These are phyloP conservation scores for Penicillium sclerotigenum DNA, from an alignment of 2,329 filamentous ascomycete genomes.

Conservation along the genomic window DNA sequence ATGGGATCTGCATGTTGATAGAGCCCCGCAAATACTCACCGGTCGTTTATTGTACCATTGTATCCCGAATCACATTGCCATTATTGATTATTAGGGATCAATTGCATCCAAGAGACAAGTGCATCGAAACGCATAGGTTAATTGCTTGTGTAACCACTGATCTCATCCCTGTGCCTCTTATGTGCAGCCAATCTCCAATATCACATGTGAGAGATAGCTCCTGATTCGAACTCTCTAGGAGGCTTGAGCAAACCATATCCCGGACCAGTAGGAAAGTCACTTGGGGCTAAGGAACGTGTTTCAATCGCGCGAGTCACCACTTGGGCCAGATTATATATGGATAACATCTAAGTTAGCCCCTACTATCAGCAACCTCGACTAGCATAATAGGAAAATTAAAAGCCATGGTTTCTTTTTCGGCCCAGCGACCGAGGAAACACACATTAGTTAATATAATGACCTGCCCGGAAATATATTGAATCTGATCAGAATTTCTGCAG, in stretches of 20 bases:
- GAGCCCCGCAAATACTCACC: constrained; percentile 11
- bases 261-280: background rate
- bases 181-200: background rate
- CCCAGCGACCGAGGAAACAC: background rate
- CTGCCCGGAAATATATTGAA: background rate
- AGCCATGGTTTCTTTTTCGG: background rate
- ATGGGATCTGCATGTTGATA: background rate
- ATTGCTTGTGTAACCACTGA: background rate
- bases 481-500: background rate
- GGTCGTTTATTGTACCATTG: constrained; percentile 9
- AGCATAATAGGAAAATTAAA: background rate
- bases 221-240: background rate
- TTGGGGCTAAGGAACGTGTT: background rate
- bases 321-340: background rate
- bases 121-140: background rate
- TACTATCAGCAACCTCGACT: background rate
- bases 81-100: background rate
- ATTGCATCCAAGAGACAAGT: background rate
- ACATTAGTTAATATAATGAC: background rate
- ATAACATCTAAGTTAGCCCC: background rate
- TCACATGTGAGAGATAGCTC: constrained; percentile 3
- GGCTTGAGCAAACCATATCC: background rate
- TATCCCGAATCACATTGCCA: constrained; percentile 1
- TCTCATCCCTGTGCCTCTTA: background rate
- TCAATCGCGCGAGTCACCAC: background rate